These are phyloP conservation scores for Cardamine occulta DNA, from an alignment of 345 rosid genomes.

Conservation along the genomic window DNA sequence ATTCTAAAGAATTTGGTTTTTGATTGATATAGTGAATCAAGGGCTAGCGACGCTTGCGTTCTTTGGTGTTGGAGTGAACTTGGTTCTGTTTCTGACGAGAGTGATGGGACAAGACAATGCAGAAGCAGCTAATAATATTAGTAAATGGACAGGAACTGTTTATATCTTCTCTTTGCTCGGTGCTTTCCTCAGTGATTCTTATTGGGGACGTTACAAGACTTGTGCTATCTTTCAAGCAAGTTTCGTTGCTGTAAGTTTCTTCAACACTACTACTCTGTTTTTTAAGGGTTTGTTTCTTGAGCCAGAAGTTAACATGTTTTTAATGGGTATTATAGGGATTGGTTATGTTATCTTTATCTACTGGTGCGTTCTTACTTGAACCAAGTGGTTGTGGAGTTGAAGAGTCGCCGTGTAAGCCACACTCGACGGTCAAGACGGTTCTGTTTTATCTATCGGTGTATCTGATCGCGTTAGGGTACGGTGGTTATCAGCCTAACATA, in stretches of 20 bases:
- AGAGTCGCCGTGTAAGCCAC: slow-evolving; percentile 61
- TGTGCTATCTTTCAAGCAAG: slow-evolving; percentile 89
- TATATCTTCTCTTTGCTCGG: slow-evolving; percentile 92
- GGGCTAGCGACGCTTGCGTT: slow-evolving; percentile 94
- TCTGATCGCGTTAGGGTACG: slow-evolving; percentile 86
- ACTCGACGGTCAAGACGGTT: slow-evolving; percentile 53
- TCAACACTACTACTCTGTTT: background rate
- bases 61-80: slow-evolving; percentile 92
- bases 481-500: slow-evolving; percentile 92
- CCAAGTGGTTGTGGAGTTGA: slow-evolving; percentile 83
- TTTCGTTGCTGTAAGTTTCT: slow-evolving; percentile 72
- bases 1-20: background rate
- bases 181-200: slow-evolving; percentile 96
- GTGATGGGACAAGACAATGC: slow-evolving; percentile 89
- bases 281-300: slow-evolving; percentile 12
- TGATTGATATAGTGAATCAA: slow-evolving; percentile 73
- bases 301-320: slow-evolving; percentile 18
- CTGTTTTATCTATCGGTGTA: slow-evolving; percentile 78
- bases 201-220: slow-evolving; percentile 97
- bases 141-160: slow-evolving; percentile 99
- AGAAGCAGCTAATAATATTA: slow-evolving; percentile 89
- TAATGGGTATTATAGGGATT: slow-evolving; percentile 56
- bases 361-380: slow-evolving; percentile 61
- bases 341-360: slow-evolving; percentile 61
- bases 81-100: slow-evolving; percentile 87